Evolutionary conservation across 176 grass and related monocot genomes (phyloP).

Genomic region (Phoenix dactylifera): DNA sequence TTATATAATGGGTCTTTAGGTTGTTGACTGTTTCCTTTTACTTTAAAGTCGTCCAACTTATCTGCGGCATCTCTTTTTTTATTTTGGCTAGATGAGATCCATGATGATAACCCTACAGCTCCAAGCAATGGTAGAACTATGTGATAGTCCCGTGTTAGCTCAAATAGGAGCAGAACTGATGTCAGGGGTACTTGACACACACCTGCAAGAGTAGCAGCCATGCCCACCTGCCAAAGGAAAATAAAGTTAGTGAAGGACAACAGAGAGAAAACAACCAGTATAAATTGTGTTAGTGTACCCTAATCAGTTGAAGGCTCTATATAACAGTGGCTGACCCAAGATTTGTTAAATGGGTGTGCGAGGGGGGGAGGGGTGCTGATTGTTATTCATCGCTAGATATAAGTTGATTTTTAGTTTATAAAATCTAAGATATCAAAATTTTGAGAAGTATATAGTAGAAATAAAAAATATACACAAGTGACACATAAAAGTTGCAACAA

Average conservation of each 20-base stretch:
- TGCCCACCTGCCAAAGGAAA: conserved; percentile 61
- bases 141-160: conserved; percentile 86
- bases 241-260: conserved; percentile 4
- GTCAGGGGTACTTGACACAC: conserved; percentile 93
- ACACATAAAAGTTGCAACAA: too few species aligned
- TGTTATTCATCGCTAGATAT: too few species aligned
- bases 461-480: too few species aligned
- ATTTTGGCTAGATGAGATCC: conserved; percentile 69
- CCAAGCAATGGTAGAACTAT: conserved; percentile 95
- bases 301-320: too few species aligned
- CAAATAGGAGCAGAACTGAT: conserved; percentile 86
- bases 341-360: too few species aligned
- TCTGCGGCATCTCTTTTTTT: conserved; percentile 35
- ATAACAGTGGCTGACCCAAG: too few species aligned
- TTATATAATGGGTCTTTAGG: neutral
- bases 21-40: conserved; percentile 21
- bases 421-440: too few species aligned
- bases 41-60: conserved; percentile 17
- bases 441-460: too few species aligned
- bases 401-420: too few species aligned
- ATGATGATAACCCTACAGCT: conserved; percentile 91
- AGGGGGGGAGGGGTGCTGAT: too few species aligned
- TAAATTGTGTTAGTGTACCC: too few species aligned
- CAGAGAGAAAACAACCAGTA: too few species aligned
- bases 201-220: conserved; percentile 90